Evolutionary conservation across 2,329 filamentous ascomycete genomes (phyloP), one percentile per base, ranked within the genome.

Genomic region (Blastomyces percursus): DNA sequence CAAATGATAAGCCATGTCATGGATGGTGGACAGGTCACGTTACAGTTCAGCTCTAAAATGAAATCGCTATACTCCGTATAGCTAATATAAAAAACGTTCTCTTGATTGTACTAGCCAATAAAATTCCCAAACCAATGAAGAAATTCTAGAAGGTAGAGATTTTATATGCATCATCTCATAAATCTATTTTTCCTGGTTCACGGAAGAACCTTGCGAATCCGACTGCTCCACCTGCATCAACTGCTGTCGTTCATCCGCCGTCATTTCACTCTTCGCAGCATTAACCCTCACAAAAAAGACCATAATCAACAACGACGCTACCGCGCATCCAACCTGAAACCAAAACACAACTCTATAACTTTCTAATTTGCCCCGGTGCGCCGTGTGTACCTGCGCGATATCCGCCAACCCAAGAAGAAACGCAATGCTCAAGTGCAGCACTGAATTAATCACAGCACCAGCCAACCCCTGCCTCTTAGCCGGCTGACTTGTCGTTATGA

Each of bases 401-500:
- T 92, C 89, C 0, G 83, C 85, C 61, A 91, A 81, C 0, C 86
- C 88, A 5, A 91, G 78, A 75, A 86, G 85, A 60, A 91, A 80
- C 0, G 87, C 86, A 68, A 91, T 87, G 11, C 87, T 86, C 9
- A 92, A 78, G 68, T 90, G 88, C 38, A 91, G 71, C 1, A 90
- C 74, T 57, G 83, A 85, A 74, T 89, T 90, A 69, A 89, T 85
- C 55, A 91, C 73, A 0, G 85, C 88, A 0, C 88, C 87, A 0
- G 88, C 89, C 0, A 90, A 78, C 0, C 87, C 88, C 71, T 93
- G 89, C 59, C 85, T 80, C 14, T 82, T 80, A 4, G 79, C 78
- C 0, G 88, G 87, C 65, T 91, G 78, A 16, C 82, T 83, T 0
- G 88, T 91, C 0, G 88, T 91, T 71, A 91, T 88, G 74, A 89